phyloP scores from a whole-genome alignment of 495 filamentous ascomycete species.

The Penicillium daleae region DNA sequence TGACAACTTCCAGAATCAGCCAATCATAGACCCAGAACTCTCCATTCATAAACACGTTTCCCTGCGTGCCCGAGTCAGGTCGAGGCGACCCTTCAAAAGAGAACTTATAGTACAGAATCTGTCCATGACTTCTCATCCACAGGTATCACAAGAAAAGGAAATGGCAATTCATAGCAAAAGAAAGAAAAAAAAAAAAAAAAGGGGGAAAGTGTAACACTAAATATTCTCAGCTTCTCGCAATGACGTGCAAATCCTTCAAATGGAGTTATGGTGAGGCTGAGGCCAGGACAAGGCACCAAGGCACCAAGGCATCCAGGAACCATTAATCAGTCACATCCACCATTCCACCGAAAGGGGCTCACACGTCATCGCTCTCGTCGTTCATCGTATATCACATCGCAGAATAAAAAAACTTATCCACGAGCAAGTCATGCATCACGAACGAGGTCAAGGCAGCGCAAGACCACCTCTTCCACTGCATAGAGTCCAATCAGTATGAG shows the following conservation, averaged over 20 bases:
- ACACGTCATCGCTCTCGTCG: neutral
- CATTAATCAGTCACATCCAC: neutral
- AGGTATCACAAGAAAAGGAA: slow-evolving; percentile 3
- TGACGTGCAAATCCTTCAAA: neutral
- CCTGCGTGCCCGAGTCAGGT: neutral
- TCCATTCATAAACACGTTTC: slow-evolving; percentile 1
- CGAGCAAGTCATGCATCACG: neutral
- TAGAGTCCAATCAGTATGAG: neutral
- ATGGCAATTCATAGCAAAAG: neutral
- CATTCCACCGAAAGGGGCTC: neutral
- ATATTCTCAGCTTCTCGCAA: neutral
- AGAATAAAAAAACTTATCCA: neutral
- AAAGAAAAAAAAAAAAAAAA: neutral
- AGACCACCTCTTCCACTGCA: neutral
- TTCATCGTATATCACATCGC: neutral
- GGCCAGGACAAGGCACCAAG: neutral
- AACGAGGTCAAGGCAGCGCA: neutral
- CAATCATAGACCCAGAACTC: slow-evolving; percentile 3
- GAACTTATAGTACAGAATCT: slow-evolving; percentile 7
- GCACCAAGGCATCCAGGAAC: neutral
- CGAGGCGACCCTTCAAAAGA: neutral
- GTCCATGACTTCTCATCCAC: slow-evolving; percentile 5
- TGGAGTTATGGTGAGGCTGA: neutral
- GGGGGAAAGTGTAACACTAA: neutral
- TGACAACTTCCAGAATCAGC: neutral